Evolutionary conservation across 805 yeast species (phyloP), one percentile per base, ranked within the genome.

Genomic region (Ogataea siamensis): DNA sequence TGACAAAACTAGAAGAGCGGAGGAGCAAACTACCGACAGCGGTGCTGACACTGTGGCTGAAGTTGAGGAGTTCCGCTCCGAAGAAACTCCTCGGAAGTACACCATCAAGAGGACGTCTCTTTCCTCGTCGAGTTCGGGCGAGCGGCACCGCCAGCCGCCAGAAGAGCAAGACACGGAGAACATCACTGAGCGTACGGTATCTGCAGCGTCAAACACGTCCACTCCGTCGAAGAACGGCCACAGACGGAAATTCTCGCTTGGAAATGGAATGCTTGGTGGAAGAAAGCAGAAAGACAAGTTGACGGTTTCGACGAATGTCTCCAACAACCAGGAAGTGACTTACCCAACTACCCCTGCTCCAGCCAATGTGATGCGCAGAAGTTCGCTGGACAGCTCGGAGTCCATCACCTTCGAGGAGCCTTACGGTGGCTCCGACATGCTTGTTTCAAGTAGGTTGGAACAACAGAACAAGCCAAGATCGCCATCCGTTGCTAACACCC

Each of bases 191-290:
- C 43, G 49, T 29, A 33, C 49, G 3, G 24, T 37, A 5, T 43
- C 48, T 7, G 30, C 44, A 10, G 37, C 44, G 7, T 52, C 68
- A 11, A 66, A 66, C 13, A 42, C 55, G 5, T 52, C 68, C 0
- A 51, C 61, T 14, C 58, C 64, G 19, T 57, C 55, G 34, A 67
- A 69, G 36, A 45, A 40, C 26, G 62, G 68, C 10, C 85, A 78
- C 51, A 68, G 82, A 52, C 63, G 85, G 36, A 79, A 77, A 55
- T 80, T 80, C 51, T 78, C 83, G 2, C 67, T 80, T 46, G 85
- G 85, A 9, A 76, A 73, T 42, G 66, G 76, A 5, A 64, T 78
- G 16, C 58, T 78, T 32, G 72, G 73, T 5, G 67, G 71, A 48
- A 71, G 76, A 47, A 75, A 74, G 63, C 74, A 73, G 56, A 63